These are phyloP conservation scores for Solanum verrucosum DNA, from an alignment of 257 asterid genomes.

Conservation along the genomic window DNA sequence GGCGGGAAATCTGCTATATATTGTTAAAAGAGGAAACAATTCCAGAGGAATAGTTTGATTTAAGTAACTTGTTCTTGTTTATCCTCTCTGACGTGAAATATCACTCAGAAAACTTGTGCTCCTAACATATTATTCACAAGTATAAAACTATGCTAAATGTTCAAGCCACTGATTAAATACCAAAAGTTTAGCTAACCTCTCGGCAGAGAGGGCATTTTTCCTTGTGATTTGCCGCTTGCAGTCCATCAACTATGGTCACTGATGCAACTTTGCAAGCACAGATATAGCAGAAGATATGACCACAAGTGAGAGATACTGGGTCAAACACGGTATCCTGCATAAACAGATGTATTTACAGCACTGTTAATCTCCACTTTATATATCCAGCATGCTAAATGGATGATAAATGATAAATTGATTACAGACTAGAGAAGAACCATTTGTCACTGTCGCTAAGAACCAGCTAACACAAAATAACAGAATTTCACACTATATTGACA, in stretches of 20 bases:
- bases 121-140: neutral
- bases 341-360: neutral
- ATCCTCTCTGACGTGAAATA: neutral
- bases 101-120: neutral
- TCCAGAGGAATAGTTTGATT: neutral
- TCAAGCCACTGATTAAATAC: neutral
- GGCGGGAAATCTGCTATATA: neutral
- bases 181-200: constrained; percentile 34
- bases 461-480: neutral
- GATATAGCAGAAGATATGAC: constrained; percentile 82
- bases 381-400: neutral
- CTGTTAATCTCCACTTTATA: neutral
- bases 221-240: constrained; percentile 35
- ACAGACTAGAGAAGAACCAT: neutral
- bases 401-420: neutral
- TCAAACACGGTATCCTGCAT: constrained; percentile 82
- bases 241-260: constrained; percentile 79
- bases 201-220: constrained; percentile 87
- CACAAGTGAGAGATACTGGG: constrained; percentile 77
- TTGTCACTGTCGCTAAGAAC: neutral
- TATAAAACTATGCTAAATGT: neutral
- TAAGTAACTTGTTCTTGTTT: neutral
- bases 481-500: neutral
- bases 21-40: neutral
- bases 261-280: constrained; percentile 94